A percentile compares a stretch with the other conserved stretches of the same genome.
Evolutionary conservation across 805 yeast genomes (phyloP).

Genomic region (Candida corydali): DNA sequence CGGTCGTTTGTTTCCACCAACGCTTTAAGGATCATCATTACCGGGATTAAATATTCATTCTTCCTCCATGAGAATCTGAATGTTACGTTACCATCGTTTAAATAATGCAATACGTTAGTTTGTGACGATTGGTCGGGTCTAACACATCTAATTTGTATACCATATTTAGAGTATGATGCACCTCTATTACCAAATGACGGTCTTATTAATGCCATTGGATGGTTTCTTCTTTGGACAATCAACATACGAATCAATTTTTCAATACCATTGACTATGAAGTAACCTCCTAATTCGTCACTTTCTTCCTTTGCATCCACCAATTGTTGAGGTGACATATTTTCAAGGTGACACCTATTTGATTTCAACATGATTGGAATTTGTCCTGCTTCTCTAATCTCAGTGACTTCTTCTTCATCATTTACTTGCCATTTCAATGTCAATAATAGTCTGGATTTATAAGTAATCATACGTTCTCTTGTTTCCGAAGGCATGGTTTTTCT

Average conservation of each 20-base stretch:
- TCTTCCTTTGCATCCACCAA: slow-evolving; percentile 81
- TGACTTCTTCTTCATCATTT: slow-evolving; percentile 78
- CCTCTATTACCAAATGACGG: slow-evolving; percentile 95
- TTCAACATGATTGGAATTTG: slow-evolving; percentile 87
- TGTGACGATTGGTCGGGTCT: slow-evolving; percentile 98
- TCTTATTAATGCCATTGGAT: slow-evolving; percentile 96
- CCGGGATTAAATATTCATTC: slow-evolving; percentile 92
- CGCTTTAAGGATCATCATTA: slow-evolving; percentile 87
- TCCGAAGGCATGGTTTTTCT: slow-evolving; percentile 75
- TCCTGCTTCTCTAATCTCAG: slow-evolving; percentile 88
- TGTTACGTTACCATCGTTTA: slow-evolving; percentile 93
- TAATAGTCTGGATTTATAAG: slow-evolving; percentile 76
- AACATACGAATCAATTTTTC: slow-evolving; percentile 96
- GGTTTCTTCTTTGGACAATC: slow-evolving; percentile 96
- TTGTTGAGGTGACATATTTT: slow-evolving; percentile 76
- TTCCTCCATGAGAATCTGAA: slow-evolving; percentile 97
- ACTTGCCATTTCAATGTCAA: slow-evolving; percentile 81
- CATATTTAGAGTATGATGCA: slow-evolving; percentile 78
- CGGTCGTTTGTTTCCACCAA: slow-evolving; percentile 86
- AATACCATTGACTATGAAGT: slow-evolving; percentile 93
- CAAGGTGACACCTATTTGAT: slow-evolving; percentile 88
- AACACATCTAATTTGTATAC: slow-evolving; percentile 91
- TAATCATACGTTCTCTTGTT: slow-evolving; percentile 83
- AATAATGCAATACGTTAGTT: slow-evolving; percentile 93
- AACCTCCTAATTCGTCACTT: slow-evolving; percentile 94